Evolutionary conservation across 352 stramenopile genomes (phyloP).

Genomic region (Phytopythium vexans): DNA sequence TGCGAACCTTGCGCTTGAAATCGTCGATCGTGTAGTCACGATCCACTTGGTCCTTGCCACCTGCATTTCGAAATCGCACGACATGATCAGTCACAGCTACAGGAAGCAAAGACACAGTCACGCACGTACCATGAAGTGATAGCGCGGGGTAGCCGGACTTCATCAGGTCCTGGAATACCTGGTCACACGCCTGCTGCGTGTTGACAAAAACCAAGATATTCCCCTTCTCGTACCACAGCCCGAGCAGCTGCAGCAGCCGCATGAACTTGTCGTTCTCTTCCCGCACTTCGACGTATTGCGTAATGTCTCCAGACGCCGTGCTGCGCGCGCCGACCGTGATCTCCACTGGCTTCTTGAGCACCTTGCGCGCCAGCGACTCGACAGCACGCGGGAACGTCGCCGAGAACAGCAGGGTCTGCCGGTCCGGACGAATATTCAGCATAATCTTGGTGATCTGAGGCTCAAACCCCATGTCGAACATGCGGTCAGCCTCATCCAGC

Average conservation of each 20-base stretch:
- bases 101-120: neutral
- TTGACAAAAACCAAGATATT: constrained; percentile 99
- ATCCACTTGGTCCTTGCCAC: constrained; percentile 99
- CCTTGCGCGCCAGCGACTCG: constrained; percentile 86
- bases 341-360: constrained; percentile 94
- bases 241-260: constrained; percentile 95
- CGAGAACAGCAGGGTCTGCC: constrained; percentile 96
- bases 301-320: constrained; percentile 96
- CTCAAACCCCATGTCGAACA: constrained; percentile 99
- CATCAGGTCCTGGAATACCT: constrained; percentile 97
- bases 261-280: constrained; percentile 99
- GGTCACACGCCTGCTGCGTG: constrained; percentile 96
- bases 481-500: constrained; percentile 98
- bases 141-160: constrained; percentile 94
- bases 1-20: constrained; percentile 96
- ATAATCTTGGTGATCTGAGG: constrained; percentile 98
- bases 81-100: neutral
- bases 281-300: constrained; percentile 98
- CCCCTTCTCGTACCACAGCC: constrained; percentile 95
- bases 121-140: constrained; percentile 91
- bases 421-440: constrained; percentile 89
- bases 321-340: constrained; percentile 96
- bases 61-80: constrained; percentile 23
- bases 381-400: constrained; percentile 96
- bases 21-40: constrained; percentile 98